These are phyloP conservation scores for Kondoa subrosea DNA, from an alignment of 768 basidiomycete genomes.

Conservation along the genomic window DNA sequence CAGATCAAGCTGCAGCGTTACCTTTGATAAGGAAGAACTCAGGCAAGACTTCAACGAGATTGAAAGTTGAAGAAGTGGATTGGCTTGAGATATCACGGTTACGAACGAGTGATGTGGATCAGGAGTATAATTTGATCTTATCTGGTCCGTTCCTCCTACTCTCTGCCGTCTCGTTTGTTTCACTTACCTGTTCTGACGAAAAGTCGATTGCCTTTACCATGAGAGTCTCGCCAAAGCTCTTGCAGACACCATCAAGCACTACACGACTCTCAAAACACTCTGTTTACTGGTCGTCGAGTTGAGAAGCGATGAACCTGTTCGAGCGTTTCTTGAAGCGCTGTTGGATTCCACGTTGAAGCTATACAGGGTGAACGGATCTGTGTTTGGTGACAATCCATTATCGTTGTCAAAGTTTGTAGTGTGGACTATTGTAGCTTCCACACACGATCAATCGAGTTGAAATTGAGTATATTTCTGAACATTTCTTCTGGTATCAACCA, in stretches of 20 bases:
- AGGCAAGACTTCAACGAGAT: background rate
- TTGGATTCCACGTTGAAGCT: background rate
- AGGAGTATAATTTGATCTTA: background rate
- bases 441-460: no score
- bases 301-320: background rate
- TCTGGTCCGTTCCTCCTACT: background rate
- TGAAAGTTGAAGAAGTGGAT: background rate
- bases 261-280: background rate
- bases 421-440: no score
- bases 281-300: background rate
- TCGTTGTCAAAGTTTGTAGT: no score
- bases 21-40: constrained; percentile 1
- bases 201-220: constrained; percentile 3
- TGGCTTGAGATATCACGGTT: background rate
- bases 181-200: background rate
- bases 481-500: no score
- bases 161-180: background rate
- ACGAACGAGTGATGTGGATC: background rate
- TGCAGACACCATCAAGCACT: background rate
- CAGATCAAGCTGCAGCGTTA: background rate
- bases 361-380: background rate
- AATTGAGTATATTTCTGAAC: no score
- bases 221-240: background rate
- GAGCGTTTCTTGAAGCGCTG: background rate
- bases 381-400: background rate